phyloP scores from a whole-genome alignment of 2,329 filamentous ascomycete species.

The Dactylonectria macrodidyma region DNA sequence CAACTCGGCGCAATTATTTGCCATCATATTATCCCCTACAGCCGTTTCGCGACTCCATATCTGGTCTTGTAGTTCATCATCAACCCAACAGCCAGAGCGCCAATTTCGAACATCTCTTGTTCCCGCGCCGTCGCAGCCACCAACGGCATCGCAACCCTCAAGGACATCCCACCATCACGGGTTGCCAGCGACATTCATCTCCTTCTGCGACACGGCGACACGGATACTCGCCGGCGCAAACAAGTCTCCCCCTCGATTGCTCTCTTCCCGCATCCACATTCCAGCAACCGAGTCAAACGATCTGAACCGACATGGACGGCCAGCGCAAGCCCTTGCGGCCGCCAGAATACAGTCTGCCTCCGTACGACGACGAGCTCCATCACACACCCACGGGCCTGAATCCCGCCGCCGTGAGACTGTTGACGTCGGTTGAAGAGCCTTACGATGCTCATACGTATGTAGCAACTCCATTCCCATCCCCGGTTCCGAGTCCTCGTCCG shows the following conservation, averaged over 20 bases:
- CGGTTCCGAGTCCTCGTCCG: constrained; percentile 7
- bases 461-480: constrained; percentile 43
- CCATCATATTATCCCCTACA: background rate
- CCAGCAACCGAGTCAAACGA: constrained; percentile 43
- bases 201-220: constrained; percentile 24
- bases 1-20: constrained; percentile 1
- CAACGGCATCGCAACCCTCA: constrained; percentile 4
- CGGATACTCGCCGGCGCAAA: constrained; percentile 40
- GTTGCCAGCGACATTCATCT: constrained; percentile 15
- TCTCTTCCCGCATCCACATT: constrained; percentile 47
- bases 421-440: constrained; percentile 75
- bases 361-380: constrained; percentile 66
- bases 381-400: constrained; percentile 64
- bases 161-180: constrained; percentile 1
- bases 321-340: constrained; percentile 66
- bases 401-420: constrained; percentile 70
- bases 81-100: constrained; percentile 4
- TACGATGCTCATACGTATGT: constrained; percentile 70
- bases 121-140: background rate
- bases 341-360: constrained; percentile 71
- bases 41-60: constrained; percentile 1
- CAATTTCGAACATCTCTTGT: background rate
- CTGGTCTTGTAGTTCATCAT: constrained; percentile 11
- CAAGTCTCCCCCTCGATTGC: constrained; percentile 29
- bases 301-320: constrained; percentile 66